Percentiles rank a stretch among this genome's conserved stretches.
Evolutionary conservation across 352 stramenopile species (phyloP).

Genomic region (Phytophthora palmivora): DNA sequence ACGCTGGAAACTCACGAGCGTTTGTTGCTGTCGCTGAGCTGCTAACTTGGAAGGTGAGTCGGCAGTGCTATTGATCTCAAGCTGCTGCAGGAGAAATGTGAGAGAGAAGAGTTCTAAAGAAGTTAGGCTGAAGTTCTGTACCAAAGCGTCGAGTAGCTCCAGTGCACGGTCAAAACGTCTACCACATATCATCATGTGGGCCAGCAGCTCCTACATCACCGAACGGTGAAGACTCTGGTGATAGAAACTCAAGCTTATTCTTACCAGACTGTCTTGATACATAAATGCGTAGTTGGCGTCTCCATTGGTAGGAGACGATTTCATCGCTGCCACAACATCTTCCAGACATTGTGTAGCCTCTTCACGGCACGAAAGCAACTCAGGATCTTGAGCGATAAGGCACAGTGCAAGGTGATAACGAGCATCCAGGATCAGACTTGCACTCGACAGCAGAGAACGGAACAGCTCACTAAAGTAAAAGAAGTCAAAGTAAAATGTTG

Average conservation of each 20-base stretch:
- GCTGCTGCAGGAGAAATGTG: conserved; percentile 3
- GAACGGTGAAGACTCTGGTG: neutral
- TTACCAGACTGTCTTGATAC: conserved; percentile 41
- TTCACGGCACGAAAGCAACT: conserved; percentile 26
- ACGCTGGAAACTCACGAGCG: conserved; percentile 38
- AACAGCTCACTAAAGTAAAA: conserved; percentile 32
- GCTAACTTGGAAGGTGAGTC: neutral
- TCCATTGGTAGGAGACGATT: conserved; percentile 10
- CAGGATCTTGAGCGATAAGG: conserved; percentile 44
- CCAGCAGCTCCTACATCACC: conserved; percentile 47
- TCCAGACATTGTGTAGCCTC: conserved; percentile 45
- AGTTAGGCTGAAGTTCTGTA: conserved; percentile 1
- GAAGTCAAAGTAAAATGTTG: neutral
- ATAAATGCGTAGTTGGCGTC: conserved; percentile 26
- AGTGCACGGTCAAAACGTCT: conserved; percentile 35
- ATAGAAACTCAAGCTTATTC: neutral
- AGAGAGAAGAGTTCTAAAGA: neutral
- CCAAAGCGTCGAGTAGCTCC: conserved; percentile 31
- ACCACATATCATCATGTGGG: conserved; percentile 43
- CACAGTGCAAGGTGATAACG: conserved; percentile 57
- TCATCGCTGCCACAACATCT: conserved; percentile 22
- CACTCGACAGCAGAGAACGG: conserved; percentile 26
- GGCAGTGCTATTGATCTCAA: neutral
- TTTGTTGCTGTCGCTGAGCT: conserved; percentile 22
- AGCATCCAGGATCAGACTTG: conserved; percentile 37